phyloP scores from a whole-genome alignment of 176 grass and related monocot species.

The Hyparrhenia diplandra region DNA sequence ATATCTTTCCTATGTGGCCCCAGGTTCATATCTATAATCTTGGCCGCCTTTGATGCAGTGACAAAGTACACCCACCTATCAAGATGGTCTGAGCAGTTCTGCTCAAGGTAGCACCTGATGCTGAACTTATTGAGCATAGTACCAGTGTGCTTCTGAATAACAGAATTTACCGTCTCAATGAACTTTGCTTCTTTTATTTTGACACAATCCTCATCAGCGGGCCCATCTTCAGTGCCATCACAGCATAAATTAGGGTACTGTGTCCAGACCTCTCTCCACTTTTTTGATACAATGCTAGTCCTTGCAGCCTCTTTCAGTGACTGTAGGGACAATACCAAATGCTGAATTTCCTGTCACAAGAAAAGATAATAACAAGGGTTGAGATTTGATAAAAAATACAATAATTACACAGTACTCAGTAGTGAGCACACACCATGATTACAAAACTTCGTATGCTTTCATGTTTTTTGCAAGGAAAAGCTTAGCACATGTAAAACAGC shows the following conservation, averaged over 20 bases:
- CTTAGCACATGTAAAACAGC: no score
- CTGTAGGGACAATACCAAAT: not conserved
- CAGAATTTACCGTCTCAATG: not conserved
- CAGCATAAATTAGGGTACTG: not conserved
- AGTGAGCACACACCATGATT: not conserved
- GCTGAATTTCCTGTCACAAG: not conserved
- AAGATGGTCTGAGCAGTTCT: not conserved
- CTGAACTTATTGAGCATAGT: conserved; percentile 19
- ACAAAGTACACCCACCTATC: conserved; percentile 20
- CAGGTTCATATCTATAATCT: conserved; percentile 4
- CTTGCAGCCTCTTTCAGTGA: conserved; percentile 10
- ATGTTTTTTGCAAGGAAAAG: no score
- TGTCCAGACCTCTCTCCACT: conserved; percentile 12
- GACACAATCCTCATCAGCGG: not conserved
- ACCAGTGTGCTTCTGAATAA: conserved; percentile 9
- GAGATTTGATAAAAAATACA: not conserved
- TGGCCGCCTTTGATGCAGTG: not conserved
- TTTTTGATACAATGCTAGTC: conserved; percentile 10
- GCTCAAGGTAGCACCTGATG: not conserved
- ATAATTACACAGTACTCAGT: not conserved
- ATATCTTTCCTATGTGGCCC: not conserved
- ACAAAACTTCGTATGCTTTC: not conserved
- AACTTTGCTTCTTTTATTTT: conserved; percentile 25
- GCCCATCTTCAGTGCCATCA: not conserved
- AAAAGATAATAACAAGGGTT: not conserved